Percentiles rank a stretch among this genome's conserved stretches.
These are phyloP conservation scores for Exserohilum rostratum DNA, from an alignment of 2,329 filamentous ascomycete species.

Conservation along the genomic window DNA sequence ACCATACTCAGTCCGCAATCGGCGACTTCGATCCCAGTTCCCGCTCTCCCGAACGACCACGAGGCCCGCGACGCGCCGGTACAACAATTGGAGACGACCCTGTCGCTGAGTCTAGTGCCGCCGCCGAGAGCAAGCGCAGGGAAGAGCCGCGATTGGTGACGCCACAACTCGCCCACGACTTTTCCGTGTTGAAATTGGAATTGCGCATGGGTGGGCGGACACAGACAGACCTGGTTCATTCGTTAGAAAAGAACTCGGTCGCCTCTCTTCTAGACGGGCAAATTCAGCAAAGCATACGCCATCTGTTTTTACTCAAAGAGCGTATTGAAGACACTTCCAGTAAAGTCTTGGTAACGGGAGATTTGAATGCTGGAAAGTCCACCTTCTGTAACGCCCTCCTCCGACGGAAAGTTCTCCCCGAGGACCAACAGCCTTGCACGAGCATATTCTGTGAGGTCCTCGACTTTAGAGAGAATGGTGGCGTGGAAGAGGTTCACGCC, in stretches of 20 bases:
- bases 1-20: conserved; percentile 67
- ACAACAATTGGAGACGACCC: conserved; percentile 68
- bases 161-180: conserved; percentile 92
- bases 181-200: conserved; percentile 93
- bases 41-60: conserved; percentile 55
- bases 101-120: conserved; percentile 74
- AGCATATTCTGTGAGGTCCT: conserved; percentile 98
- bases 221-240: conserved; percentile 91
- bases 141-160: conserved; percentile 84
- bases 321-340: conserved; percentile 97
- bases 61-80: conserved; percentile 68
- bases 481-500: conserved; percentile 93
- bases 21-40: conserved; percentile 54
- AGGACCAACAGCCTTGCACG: conserved; percentile 97
- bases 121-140: conserved; percentile 65
- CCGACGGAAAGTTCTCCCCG: conserved; percentile 87
- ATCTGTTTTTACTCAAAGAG: conserved; percentile 83
- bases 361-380: conserved; percentile 96
- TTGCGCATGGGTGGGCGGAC: conserved; percentile 85
- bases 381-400: conserved; percentile 98
- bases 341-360: conserved; percentile 94
- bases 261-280: conserved; percentile 91
- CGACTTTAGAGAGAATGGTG: conserved; percentile 87
- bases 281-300: conserved; percentile 90
- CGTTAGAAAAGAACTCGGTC: conserved; percentile 88